Evolutionary conservation across 345 rosid species (phyloP).

Genomic region (Eucalyptus coolabah): DNA sequence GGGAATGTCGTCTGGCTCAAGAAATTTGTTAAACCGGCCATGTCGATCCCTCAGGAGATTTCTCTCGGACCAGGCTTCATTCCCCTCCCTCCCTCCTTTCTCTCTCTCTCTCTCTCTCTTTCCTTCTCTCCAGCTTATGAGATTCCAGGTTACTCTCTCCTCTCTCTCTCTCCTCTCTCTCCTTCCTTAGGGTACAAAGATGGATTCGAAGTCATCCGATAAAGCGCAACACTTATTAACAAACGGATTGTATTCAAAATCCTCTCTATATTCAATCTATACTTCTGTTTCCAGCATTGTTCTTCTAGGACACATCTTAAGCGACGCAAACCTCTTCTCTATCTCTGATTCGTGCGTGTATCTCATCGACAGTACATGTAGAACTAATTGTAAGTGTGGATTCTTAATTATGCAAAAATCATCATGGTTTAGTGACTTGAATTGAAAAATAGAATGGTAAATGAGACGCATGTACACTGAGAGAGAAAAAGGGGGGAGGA

Average conservation of each 20-base stretch:
- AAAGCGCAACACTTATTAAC: background rate
- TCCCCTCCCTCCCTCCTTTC: background rate
- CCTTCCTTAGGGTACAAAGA: background rate
- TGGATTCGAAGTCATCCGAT: background rate
- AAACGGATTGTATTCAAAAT: background rate
- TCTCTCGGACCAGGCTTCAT: constrained; percentile 14
- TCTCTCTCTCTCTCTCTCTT: background rate
- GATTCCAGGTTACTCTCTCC: background rate
- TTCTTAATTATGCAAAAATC: background rate
- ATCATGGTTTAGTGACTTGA: background rate
- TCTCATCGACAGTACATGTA: background rate
- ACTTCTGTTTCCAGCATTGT: background rate
- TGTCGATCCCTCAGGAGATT: background rate
- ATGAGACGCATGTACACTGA: background rate
- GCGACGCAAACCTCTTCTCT: background rate
- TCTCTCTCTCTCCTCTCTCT: background rate
- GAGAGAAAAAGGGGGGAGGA: background rate
- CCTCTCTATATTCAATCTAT: background rate
- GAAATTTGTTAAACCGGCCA: background rate
- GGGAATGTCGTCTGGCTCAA: background rate
- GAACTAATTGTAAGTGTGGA: background rate
- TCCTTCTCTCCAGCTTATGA: background rate
- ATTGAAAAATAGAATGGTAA: background rate
- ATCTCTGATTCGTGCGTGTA: background rate
- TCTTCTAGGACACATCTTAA: background rate